Evolutionary conservation across 2,329 filamentous ascomycete genomes (phyloP).

Genomic region (Teratosphaeriaceae sp.): DNA sequence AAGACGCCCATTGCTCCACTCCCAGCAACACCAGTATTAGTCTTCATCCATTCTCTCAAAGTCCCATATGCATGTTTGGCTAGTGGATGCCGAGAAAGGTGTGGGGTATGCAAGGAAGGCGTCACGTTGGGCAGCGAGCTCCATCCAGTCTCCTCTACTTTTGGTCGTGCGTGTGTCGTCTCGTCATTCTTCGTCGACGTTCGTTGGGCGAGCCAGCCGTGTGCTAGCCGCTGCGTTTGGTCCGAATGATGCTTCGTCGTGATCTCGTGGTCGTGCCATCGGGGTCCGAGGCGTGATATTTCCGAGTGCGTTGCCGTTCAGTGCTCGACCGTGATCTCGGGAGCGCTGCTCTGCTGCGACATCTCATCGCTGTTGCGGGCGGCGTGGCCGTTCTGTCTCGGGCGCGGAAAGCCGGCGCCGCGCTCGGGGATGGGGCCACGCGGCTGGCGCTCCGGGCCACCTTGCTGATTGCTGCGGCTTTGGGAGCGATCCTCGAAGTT

Average conservation of each 20-base stretch:
- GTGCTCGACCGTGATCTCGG: constrained; percentile 60
- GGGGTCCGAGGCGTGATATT: too few species aligned
- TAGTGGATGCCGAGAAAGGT: background rate
- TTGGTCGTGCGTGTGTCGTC: constrained; percentile 3
- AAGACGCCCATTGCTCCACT: too few species aligned
- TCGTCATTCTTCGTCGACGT: constrained; percentile 11
- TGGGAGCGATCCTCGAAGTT: constrained; percentile 50
- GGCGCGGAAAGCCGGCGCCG: constrained; percentile 49
- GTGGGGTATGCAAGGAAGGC: constrained; percentile 1
- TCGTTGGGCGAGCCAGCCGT: constrained; percentile 1
- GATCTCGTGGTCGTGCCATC: constrained; percentile 3
- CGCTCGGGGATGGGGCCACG: constrained; percentile 56
- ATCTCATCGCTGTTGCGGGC: constrained; percentile 58
- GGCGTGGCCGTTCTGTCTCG: constrained; percentile 56
- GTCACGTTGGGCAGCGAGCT: constrained; percentile 9
- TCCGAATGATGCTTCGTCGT: constrained; percentile 4
- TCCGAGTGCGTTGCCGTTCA: constrained; percentile 11
- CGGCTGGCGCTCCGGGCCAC: constrained; percentile 53
- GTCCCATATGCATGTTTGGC: background rate
- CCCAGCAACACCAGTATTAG: constrained; percentile 1
- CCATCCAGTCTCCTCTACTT: constrained; percentile 8
- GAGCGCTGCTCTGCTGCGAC: constrained; percentile 49
- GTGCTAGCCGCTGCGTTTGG: constrained; percentile 4
- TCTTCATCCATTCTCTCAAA: background rate
- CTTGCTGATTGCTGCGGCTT: constrained; percentile 35